phyloP scores from a whole-genome alignment of 2,329 filamentous ascomycete species.

The Dothideomycetidae sp. region DNA sequence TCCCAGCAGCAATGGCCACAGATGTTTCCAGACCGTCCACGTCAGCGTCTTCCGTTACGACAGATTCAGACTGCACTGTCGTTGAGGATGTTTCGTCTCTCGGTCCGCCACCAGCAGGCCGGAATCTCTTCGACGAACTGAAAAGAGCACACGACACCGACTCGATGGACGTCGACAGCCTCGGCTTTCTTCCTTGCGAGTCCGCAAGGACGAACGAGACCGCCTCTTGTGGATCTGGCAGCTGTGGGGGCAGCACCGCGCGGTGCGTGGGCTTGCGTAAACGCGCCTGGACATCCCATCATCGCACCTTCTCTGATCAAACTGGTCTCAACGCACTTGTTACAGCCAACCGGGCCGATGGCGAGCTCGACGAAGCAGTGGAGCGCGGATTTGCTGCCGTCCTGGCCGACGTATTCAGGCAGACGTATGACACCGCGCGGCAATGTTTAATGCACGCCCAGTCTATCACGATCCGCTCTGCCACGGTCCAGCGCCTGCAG shows the following conservation, averaged over 20 bases:
- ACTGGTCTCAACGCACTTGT: conserved; percentile 7
- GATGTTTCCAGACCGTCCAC: conserved; percentile 2
- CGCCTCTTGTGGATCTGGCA: not conserved
- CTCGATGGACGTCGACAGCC: conserved; percentile 1
- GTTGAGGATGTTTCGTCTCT: conserved; percentile 15
- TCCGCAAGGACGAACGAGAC: conserved; percentile 1
- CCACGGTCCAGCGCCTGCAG: conserved; percentile 19
- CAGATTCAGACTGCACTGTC: conserved; percentile 9
- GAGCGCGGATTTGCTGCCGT: conserved; percentile 15
- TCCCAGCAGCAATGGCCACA: conserved; percentile 8
- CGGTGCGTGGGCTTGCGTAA: conserved; percentile 5
- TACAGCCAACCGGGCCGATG: not conserved
- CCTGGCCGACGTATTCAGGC: conserved; percentile 18
- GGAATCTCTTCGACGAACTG: conserved; percentile 24
- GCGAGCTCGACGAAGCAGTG: conserved; percentile 3
- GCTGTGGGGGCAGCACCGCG: conserved; percentile 5
- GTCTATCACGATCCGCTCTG: conserved; percentile 16
- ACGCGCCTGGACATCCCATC: conserved; percentile 9
- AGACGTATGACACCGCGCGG: conserved; percentile 19
- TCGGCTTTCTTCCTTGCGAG: not conserved
- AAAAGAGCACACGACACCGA: conserved; percentile 5
- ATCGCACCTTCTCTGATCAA: conserved; percentile 11
- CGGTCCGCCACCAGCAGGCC: conserved; percentile 15
- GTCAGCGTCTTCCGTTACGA: conserved; percentile 6
- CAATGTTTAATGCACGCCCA: conserved; percentile 20